A percentile compares a stretch with the other conserved stretches of the same genome.
Evolutionary conservation across 2,329 filamentous ascomycete species (phyloP).

Genomic region (Apiospora sp.): DNA sequence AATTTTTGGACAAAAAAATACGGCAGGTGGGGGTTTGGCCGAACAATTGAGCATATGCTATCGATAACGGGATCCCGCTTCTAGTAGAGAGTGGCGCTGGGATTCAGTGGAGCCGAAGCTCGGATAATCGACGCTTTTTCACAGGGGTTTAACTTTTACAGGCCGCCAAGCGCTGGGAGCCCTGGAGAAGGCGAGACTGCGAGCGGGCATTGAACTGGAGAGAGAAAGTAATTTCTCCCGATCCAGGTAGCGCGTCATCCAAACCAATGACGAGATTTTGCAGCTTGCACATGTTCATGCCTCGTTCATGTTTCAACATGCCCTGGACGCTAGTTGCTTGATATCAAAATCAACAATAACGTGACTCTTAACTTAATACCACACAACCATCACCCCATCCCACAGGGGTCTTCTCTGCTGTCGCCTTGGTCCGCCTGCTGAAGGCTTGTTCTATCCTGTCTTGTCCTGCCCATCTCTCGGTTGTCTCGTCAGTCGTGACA

Average conservation of each 20-base stretch:
- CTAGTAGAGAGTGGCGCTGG: background rate
- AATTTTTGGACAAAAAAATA: constrained; percentile 11
- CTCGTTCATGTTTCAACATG: constrained; percentile 20
- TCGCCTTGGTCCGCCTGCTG: constrained; percentile 15
- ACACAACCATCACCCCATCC: constrained; percentile 16
- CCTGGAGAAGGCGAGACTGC: background rate
- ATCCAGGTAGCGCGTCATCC: constrained; percentile 28
- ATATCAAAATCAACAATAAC: constrained; percentile 21
- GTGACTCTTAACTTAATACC: constrained; percentile 7
- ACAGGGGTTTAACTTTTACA: constrained; percentile 12
- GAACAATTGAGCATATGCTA: background rate
- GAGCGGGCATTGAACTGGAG: background rate
- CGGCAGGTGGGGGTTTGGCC: constrained; percentile 7
- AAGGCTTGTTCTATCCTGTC: background rate
- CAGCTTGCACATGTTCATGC: constrained; percentile 28
- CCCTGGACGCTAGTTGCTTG: constrained; percentile 6
- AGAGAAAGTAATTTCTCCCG: constrained; percentile 15
- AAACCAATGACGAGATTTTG: constrained; percentile 40
- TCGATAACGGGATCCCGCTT: constrained; percentile 2
- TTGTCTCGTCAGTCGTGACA: constrained; percentile 31
- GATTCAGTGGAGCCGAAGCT: background rate
- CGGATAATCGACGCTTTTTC: background rate
- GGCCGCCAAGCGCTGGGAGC: background rate
- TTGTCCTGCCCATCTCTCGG: background rate
- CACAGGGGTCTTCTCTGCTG: background rate